These are phyloP conservation scores for Calophaca sinica DNA, from an alignment of 306 rosid genomes.

Conservation along the genomic window DNA sequence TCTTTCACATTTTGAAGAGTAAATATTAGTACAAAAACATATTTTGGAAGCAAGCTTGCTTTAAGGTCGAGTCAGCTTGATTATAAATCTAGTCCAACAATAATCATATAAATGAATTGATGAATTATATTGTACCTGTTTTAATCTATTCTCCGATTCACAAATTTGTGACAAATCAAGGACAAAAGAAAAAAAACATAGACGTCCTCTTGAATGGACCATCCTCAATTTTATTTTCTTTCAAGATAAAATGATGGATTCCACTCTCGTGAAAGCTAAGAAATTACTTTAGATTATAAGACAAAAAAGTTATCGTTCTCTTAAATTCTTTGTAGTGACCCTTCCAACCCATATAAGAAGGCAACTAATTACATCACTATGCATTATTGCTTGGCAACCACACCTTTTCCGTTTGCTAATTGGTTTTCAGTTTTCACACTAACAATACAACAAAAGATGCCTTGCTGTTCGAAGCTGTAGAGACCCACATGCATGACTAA, in stretches of 20 bases:
- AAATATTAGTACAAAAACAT: no score
- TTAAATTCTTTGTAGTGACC: background rate
- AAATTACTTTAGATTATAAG: conserved; percentile 17
- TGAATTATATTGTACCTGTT: no score
- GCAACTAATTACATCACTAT: conserved; percentile 14
- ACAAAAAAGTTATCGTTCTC: background rate
- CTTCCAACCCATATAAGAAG: conserved; percentile 1
- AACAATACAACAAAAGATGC: conserved; percentile 41
- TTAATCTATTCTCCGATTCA: no score
- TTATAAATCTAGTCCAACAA: no score
- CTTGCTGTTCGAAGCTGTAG: conserved; percentile 42
- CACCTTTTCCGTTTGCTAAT: conserved; percentile 11
- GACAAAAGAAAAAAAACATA: background rate
- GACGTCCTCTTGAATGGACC: background rate
- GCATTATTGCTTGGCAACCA: conserved; percentile 48
- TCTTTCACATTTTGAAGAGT: no score
- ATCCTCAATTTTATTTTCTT: conserved; percentile 13
- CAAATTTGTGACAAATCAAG: background rate
- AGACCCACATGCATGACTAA: conserved; percentile 28
- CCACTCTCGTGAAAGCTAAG: conserved; percentile 27
- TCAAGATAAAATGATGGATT: conserved; percentile 25
- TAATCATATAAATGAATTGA: no score
- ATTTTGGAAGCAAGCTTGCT: no score
- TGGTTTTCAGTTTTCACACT: background rate
- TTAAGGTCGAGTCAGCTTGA: no score